Evolutionary conservation across 345 rosid genomes (phyloP).

Genomic region (Pelargonium nanum): DNA sequence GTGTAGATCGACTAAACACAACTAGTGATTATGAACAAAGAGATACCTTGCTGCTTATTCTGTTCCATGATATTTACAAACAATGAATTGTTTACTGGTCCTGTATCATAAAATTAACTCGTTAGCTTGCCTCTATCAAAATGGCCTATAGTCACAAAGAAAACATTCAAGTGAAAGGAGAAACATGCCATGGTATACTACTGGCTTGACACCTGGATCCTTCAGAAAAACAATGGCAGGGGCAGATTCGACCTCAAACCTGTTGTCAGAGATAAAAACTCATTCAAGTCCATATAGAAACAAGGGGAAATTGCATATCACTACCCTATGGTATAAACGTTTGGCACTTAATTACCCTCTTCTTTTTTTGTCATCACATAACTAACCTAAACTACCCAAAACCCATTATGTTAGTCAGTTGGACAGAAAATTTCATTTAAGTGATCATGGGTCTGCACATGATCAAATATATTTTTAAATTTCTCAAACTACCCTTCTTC

Average conservation of each 20-base stretch:
- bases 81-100: constrained; percentile 60
- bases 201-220: constrained; percentile 80
- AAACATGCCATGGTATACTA: constrained; percentile 68
- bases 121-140: background rate
- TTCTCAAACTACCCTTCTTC: too few species aligned
- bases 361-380: too few species aligned
- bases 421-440: too few species aligned
- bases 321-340: too few species aligned
- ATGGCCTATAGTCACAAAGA: constrained; percentile 6
- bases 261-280: constrained; percentile 24
- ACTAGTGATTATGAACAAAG: background rate
- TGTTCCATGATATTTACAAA: constrained; percentile 58
- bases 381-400: too few species aligned
- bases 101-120: constrained; percentile 27
- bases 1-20: background rate
- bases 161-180: constrained; percentile 12
- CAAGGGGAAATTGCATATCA: background rate
- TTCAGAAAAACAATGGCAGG: constrained; percentile 82
- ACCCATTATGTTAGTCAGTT: too few species aligned
- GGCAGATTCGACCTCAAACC: constrained; percentile 91
- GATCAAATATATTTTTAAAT: too few species aligned
- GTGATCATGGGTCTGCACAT: too few species aligned
- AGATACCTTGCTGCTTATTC: constrained; percentile 68
- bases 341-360: too few species aligned
- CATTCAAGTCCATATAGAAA: constrained; percentile 1